Conservation (phyloP, 2,329 filamentous ascomycete species). For the Bimuria novae-zelandiae region DNA sequence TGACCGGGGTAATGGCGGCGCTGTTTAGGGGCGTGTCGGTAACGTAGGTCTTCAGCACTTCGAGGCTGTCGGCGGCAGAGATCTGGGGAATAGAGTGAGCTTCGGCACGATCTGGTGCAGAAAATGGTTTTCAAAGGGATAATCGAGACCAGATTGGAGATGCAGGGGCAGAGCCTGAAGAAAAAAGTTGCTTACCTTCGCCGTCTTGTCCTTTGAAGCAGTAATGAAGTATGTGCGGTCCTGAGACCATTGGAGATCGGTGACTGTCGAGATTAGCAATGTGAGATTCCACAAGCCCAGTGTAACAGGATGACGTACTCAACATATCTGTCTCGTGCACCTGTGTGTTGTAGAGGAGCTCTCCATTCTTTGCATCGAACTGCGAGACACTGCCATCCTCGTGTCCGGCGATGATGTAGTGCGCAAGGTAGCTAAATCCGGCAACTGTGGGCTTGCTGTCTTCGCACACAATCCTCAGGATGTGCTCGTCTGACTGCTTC, state of each 20-base stretch:
- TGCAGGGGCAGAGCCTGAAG: neutral
- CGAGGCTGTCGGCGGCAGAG: constrained; percentile 81
- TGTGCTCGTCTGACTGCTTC: constrained; percentile 82
- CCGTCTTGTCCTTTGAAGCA: constrained; percentile 95
- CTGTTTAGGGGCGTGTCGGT: constrained; percentile 96
- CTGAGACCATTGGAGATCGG: constrained; percentile 90
- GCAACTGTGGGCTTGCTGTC: constrained; percentile 96
- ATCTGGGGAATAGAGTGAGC: constrained; percentile 56
- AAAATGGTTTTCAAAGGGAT: neutral
- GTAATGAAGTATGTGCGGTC: constrained; percentile 99
- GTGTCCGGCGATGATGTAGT: constrained; percentile 97
- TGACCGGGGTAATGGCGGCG: constrained; percentile 89
- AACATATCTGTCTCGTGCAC: constrained; percentile 85
- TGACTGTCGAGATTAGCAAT: constrained; percentile 76
- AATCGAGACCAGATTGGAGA: neutral
- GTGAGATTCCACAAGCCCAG: neutral
- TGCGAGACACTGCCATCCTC: constrained; percentile 91
- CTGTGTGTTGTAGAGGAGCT: constrained; percentile 76
- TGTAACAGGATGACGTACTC: constrained; percentile 57
- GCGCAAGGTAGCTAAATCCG: constrained; percentile 90
- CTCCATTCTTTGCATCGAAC: constrained; percentile 91
- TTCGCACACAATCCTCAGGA: constrained; percentile 83
- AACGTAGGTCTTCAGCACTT: constrained; percentile 88
- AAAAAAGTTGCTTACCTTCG: constrained; percentile 66
- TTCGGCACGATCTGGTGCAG: neutral